Conservation (phyloP, 495 filamentous ascomycete species). For the Penicillium soppii region DNA sequence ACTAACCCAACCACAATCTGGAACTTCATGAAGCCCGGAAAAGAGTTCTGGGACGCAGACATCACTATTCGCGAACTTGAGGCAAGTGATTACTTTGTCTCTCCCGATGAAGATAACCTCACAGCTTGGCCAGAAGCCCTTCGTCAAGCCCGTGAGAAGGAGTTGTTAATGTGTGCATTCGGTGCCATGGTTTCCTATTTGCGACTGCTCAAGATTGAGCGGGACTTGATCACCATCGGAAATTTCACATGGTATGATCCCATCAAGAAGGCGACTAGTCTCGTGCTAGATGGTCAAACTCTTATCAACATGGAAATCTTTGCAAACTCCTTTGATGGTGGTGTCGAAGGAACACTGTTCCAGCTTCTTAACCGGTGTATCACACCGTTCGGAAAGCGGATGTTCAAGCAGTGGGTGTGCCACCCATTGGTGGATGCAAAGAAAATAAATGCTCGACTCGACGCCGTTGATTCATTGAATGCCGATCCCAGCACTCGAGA, state of each 20-base stretch:
- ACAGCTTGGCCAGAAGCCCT: slow-evolving; percentile 82
- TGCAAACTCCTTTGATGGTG: slow-evolving; percentile 87
- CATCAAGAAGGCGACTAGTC: slow-evolving; percentile 86
- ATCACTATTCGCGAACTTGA: slow-evolving; percentile 79
- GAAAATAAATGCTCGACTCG: slow-evolving; percentile 91
- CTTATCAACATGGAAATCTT: slow-evolving; percentile 98
- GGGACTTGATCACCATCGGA: slow-evolving; percentile 80
- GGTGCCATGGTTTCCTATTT: slow-evolving; percentile 90
- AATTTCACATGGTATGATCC: slow-evolving; percentile 93
- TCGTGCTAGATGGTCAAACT: slow-evolving; percentile 94
- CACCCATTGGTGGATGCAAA: slow-evolving; percentile 84
- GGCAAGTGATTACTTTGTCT: slow-evolving; percentile 75
- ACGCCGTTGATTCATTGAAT: slow-evolving; percentile 92
- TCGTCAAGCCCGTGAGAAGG: slow-evolving; percentile 69
- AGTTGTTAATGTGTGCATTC: slow-evolving; percentile 87
- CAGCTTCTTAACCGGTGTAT: slow-evolving; percentile 88
- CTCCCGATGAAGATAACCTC: slow-evolving; percentile 56
- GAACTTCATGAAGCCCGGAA: slow-evolving; percentile 85
- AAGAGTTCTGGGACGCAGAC: slow-evolving; percentile 91
- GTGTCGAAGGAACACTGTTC: slow-evolving; percentile 83
- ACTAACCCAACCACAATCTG: slow-evolving; percentile 90
- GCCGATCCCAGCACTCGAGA: slow-evolving; percentile 75
- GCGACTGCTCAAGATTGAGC: slow-evolving; percentile 82
- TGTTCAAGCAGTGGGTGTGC: slow-evolving; percentile 97
- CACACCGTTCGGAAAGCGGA: slow-evolving; percentile 95